Base-by-base conservation (phyloP, 2,329 filamentous ascomycete genomes). In the Myrmaecium sp. region DNA sequence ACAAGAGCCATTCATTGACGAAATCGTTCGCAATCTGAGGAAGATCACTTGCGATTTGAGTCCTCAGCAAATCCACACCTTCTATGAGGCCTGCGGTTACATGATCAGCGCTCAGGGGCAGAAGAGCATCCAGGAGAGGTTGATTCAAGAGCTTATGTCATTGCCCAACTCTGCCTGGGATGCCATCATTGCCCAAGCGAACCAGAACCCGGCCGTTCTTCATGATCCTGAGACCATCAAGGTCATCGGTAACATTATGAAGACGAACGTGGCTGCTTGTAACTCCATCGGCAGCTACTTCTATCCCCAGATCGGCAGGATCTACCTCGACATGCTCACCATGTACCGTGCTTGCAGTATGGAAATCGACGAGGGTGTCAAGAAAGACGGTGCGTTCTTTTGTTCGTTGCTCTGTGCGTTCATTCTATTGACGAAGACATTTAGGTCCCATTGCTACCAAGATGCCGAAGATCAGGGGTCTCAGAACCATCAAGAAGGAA, bases 231-330 rank as follows among this genome's bases (percentile, higher is more conserved):
- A 98, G 40, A 92, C 84, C 1, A 95, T 98, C 60, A 98, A 98
- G 62, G 75, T 98, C 39, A 84, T 98, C 35, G 89, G 89, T 38
- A 98, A 98, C 56, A 94, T 98, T 49, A 98, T 98, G 89, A 98
- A 98, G 68, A 98, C 89, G 1, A 98, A 98, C 43, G 89, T 98
- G 4, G 86, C 91, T n/a, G 89, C 89, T 18, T 98, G 89, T 53
- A 81, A 80, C 18, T 95, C 89, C 1, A 89, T 98, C 31, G 89
- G 91, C 17, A 74, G 81, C 27, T 98, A 95, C 57, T 98, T 98
- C 54, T 94, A 93, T 46, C 86, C 89, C 8, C 89, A 98, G 50
- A 93, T 98, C 41, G 89, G 86, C 21, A 77, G 83, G 30, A 95
- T 98, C 40, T 98, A 95, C 53, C 74, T 91, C 39, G 89, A 98